These are phyloP conservation scores for Xylaria cubensis DNA, from an alignment of 495 filamentous ascomycete species.

Conservation along the genomic window DNA sequence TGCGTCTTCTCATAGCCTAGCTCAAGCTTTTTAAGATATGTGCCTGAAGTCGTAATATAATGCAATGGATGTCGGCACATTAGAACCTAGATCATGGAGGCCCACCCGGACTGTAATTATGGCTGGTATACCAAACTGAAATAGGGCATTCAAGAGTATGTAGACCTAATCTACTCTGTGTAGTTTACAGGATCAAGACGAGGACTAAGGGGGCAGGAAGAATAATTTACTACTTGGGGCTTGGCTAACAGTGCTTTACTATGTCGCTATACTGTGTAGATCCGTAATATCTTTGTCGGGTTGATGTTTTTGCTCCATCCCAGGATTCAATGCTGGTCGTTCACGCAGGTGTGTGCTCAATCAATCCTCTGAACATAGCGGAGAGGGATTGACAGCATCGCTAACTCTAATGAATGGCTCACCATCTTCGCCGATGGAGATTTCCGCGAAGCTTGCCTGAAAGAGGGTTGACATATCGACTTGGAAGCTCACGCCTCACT, in stretches of 20 bases:
- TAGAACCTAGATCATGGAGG: not conserved
- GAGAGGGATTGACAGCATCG: not conserved
- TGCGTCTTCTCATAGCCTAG: not conserved
- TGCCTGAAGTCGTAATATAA: not conserved
- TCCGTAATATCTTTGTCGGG: not conserved
- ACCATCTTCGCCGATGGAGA: not conserved
- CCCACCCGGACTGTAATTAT: not conserved
- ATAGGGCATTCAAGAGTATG: not conserved
- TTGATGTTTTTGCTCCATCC: not conserved
- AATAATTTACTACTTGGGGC: too few relatives aligned
- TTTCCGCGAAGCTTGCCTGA: not conserved
- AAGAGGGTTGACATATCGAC: slow-evolving; percentile 9
- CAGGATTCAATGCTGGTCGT: not conserved
- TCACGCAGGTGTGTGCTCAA: slow-evolving; percentile 1
- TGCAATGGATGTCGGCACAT: not conserved
- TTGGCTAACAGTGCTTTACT: not conserved
- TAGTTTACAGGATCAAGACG: not conserved
- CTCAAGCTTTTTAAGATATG: not conserved
- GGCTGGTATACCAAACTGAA: not conserved
- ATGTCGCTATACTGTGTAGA: not conserved
- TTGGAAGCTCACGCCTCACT: slow-evolving; percentile 1
- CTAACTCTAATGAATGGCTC: not conserved
- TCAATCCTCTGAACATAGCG: not conserved
- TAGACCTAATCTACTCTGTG: not conserved
- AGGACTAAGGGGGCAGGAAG: too few relatives aligned